These are phyloP conservation scores for Gigaspora rosea DNA, from an alignment of 192 early-diverging fungal genomes.

Conservation along the genomic window DNA sequence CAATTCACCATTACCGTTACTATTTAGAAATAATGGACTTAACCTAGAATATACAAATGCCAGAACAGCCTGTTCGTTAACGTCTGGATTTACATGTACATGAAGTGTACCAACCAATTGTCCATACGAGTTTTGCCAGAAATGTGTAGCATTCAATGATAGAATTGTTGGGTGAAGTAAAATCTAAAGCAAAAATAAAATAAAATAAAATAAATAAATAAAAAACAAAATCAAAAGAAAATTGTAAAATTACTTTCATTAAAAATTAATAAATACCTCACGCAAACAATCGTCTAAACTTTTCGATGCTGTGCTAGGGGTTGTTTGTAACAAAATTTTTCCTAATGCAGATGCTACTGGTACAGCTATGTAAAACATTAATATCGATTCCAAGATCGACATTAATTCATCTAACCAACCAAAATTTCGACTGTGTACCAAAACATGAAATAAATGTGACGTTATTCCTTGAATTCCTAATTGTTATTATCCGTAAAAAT, in stretches of 20 bases:
- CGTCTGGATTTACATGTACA: slow-evolving; percentile 45
- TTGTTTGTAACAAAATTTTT: slow-evolving; percentile 57
- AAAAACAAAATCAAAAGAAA: no score
- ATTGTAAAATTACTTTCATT: not conserved
- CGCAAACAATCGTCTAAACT: slow-evolving; percentile 48
- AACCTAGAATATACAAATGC: slow-evolving; percentile 48
- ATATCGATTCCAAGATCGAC: slow-evolving; percentile 46
- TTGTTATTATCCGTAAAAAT: not conserved
- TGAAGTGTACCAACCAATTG: slow-evolving; percentile 52
- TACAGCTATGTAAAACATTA: slow-evolving; percentile 53
- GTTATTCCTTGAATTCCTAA: not conserved
- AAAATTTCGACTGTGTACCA: slow-evolving; percentile 33
- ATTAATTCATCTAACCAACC: slow-evolving; percentile 49
- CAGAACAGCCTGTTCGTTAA: slow-evolving; percentile 53
- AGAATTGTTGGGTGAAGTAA: slow-evolving; percentile 48
- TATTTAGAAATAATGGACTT: slow-evolving; percentile 40
- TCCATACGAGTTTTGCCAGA: slow-evolving; percentile 60
- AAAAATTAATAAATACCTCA: slow-evolving; percentile 36
- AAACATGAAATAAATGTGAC: not conserved
- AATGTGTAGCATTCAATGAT: slow-evolving; percentile 50
- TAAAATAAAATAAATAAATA: not conserved
- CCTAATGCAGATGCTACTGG: slow-evolving; percentile 51
- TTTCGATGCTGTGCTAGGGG: slow-evolving; percentile 44
- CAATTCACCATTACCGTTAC: slow-evolving; percentile 47
- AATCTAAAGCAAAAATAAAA: slow-evolving; percentile 32